A percentile compares a stretch with the other conserved stretches of the same genome.
Conservation (phyloP, 2,329 filamentous ascomycete genomes). For the Pseudogymnoascus sp. region DNA sequence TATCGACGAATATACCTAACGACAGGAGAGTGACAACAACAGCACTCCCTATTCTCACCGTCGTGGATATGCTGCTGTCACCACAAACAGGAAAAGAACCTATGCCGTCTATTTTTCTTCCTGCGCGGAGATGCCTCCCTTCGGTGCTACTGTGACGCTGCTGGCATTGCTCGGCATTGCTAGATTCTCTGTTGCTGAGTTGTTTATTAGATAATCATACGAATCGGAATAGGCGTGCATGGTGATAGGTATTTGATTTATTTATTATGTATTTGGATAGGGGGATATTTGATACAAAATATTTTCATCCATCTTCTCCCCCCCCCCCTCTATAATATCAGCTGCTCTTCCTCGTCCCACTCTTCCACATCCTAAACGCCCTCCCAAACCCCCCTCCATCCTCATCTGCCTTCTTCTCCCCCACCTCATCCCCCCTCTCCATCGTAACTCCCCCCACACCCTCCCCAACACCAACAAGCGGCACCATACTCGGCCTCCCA, state of each 20-base stretch:
- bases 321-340: background rate
- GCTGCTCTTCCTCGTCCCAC: background rate
- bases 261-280: background rate
- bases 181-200: too few relatives aligned
- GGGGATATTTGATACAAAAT: background rate
- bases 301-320: background rate
- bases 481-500: constrained; percentile 59
- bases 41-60: background rate
- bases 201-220: background rate
- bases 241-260: background rate
- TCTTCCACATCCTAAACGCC: background rate
- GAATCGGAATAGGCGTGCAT: background rate
- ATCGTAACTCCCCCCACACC: background rate
- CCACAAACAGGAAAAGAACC: background rate
- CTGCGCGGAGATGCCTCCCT: background rate
- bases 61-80: background rate
- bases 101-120: background rate
- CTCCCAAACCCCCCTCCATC: background rate
- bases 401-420: background rate
- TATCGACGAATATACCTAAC: too few relatives aligned
- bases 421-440: background rate
- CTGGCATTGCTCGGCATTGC: background rate
- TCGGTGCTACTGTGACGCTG: background rate
- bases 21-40: too few relatives aligned
- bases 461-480: constrained; percentile 36